These are phyloP conservation scores for Euphorbia celastroides DNA, from an alignment of 441 rosid species.

Conservation along the genomic window DNA sequence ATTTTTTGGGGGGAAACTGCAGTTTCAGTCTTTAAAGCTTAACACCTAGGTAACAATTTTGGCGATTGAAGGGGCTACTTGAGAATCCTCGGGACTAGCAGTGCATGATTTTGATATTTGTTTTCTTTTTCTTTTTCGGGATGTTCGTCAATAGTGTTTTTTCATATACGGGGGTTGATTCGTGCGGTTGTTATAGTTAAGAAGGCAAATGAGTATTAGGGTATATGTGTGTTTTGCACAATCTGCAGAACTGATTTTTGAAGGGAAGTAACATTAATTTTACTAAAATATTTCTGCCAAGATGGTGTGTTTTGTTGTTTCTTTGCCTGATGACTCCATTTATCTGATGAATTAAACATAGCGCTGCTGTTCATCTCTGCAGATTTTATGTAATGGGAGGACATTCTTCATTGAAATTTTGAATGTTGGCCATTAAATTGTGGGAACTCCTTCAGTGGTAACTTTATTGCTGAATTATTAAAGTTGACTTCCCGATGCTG, in stretches of 20 bases:
- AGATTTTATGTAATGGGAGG: slow-evolving; percentile 4
- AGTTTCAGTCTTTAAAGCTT: neutral
- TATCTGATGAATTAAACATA: slow-evolving; percentile 5
- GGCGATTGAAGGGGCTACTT: neutral
- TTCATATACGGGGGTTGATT: neutral
- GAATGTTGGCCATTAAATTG: slow-evolving; percentile 10
- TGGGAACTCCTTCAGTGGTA: neutral
- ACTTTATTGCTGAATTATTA: slow-evolving; percentile 5
- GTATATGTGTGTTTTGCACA: neutral
- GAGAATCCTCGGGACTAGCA: slow-evolving; percentile 1
- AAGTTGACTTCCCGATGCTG: neutral
- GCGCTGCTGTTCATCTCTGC: slow-evolving; percentile 3
- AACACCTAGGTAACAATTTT: slow-evolving; percentile 6
- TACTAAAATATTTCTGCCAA: neutral
- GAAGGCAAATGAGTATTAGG: neutral
- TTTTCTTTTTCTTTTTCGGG: neutral
- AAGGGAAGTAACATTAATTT: neutral
- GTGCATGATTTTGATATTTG: neutral
- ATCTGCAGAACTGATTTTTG: neutral
- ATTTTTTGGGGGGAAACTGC: neutral
- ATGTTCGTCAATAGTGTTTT: neutral
- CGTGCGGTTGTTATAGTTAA: neutral
- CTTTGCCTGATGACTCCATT: neutral
- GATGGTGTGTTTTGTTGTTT: neutral
- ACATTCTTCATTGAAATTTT: neutral